A percentile compares a stretch with the other conserved stretches of the same genome.
Conservation (phyloP, 2,329 filamentous ascomycete species). For the Ophiostoma populinum region DNA sequence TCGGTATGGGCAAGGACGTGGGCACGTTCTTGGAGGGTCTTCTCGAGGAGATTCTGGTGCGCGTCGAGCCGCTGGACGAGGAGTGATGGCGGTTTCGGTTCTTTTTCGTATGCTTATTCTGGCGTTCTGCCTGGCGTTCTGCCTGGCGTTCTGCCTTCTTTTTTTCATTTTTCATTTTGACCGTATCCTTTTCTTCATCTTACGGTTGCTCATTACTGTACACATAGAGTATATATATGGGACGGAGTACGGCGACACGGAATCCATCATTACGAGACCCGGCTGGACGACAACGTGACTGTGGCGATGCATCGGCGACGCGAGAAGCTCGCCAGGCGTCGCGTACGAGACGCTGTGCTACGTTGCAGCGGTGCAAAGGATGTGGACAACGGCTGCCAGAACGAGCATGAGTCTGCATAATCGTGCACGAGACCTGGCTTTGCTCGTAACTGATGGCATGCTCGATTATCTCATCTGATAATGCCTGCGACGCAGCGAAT, state of each 20-base stretch:
- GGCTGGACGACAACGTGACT: not conserved
- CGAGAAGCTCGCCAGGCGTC: no score
- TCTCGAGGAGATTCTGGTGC: slow-evolving; percentile 80
- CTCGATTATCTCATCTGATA: no score
- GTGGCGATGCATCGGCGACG: no score
- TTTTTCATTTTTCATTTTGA: not conserved
- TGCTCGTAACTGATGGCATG: no score
- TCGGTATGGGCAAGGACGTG: slow-evolving; percentile 87
- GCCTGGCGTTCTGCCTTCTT: no score
- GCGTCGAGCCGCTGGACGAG: slow-evolving; percentile 77
- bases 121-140: no score
- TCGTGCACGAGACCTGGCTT: no score
- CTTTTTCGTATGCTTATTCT: not conserved
- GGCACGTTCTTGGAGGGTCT: slow-evolving; percentile 80
- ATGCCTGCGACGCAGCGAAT: no score
- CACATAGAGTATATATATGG: slow-evolving; percentile 2
- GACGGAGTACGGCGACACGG: not conserved
- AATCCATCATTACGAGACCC: not conserved
- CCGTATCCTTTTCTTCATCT: not conserved
- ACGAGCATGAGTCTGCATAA: no score
- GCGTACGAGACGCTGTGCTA: no score
- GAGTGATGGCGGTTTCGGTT: slow-evolving; percentile 13
- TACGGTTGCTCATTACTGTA: not conserved
- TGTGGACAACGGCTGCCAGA: no score
- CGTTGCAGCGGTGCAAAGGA: no score